A percentile compares a stretch with the other conserved stretches of the same genome.
These are phyloP conservation scores for Earliella scabrosa DNA, from an alignment of 1,284 basidiomycete species.

Conservation along the genomic window DNA sequence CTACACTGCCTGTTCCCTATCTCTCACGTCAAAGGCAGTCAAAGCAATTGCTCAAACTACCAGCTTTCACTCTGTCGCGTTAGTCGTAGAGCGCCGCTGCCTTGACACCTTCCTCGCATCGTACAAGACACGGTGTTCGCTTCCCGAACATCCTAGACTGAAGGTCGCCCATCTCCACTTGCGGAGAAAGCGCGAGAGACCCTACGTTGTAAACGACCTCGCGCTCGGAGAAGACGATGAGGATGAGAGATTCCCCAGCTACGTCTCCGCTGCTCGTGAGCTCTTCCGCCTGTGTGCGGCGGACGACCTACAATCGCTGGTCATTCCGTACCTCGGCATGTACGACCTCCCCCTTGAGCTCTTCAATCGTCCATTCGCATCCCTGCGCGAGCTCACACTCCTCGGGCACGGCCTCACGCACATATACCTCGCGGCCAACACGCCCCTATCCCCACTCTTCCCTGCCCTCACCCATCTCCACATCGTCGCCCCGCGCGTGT, in stretches of 20 bases:
- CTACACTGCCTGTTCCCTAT: constrained; percentile 9
- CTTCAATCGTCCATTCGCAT: constrained; percentile 1
- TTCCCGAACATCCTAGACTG: not conserved
- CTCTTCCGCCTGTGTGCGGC: constrained; percentile 5
- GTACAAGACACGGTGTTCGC: not conserved
- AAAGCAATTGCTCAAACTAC: not conserved
- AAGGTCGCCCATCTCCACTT: not conserved
- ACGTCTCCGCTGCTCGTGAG: too few species aligned
- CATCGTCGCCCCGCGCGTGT: not conserved
- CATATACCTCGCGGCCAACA: not conserved
- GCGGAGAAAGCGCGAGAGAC: not conserved
- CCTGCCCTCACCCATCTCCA: constrained; percentile 11
- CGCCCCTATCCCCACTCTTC: not conserved
- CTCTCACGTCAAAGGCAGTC: constrained; percentile 3
- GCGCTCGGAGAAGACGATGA: too few species aligned
- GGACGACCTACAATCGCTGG: constrained; percentile 1
- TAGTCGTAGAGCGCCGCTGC: not conserved
- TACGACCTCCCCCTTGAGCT: not conserved
- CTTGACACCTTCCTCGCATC: constrained; percentile 2
- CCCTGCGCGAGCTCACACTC: constrained; percentile 7
- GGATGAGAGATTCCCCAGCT: too few species aligned
- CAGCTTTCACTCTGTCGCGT: constrained; percentile 6
- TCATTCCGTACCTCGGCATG: not conserved
- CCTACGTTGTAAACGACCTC: not conserved
- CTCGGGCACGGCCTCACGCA: not conserved